phyloP scores from a whole-genome alignment of 306 rosid genomes.

The Inga laurina region DNA sequence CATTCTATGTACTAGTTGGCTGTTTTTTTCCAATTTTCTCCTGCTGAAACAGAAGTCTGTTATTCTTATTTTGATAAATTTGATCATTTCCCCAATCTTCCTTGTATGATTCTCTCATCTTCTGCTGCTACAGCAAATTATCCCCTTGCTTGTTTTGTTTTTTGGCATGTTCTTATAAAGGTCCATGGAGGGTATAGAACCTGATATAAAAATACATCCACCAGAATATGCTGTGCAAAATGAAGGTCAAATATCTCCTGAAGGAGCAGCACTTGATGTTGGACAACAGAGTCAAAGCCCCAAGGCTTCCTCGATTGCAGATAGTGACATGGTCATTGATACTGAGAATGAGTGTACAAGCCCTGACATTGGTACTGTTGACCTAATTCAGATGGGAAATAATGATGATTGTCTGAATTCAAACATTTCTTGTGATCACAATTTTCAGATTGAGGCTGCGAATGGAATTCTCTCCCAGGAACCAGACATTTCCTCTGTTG shows the following conservation, averaged over 20 bases:
- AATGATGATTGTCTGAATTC: conserved; percentile 41
- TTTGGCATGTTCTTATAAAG: conserved; percentile 25
- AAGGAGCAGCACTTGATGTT: conserved; percentile 24
- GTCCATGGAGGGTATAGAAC: conserved; percentile 39
- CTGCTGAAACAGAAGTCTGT: conserved; percentile 2
- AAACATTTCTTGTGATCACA: conserved; percentile 31
- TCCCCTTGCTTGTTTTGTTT: neutral
- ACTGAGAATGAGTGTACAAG: conserved; percentile 34
- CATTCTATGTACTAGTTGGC: neutral
- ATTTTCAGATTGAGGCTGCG: conserved; percentile 32
- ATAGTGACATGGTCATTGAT: conserved; percentile 31
- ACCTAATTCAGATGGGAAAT: conserved; percentile 34
- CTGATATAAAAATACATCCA: conserved; percentile 28
- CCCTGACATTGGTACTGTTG: conserved; percentile 33
- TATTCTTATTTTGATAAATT: conserved; percentile 13
- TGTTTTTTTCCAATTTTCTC: neutral
- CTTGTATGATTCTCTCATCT: neutral
- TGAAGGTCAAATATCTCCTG: conserved; percentile 33
- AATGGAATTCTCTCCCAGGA: conserved; percentile 33
- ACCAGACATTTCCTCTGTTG: conserved; percentile 15
- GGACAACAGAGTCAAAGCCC: conserved; percentile 33
- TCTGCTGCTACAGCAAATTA: conserved; percentile 19
- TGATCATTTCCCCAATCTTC: neutral
- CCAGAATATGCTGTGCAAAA: conserved; percentile 22
- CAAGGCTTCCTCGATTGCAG: conserved; percentile 28